These are phyloP conservation scores for Dysphania ambrosioides DNA, from an alignment of 148 eudicot species.

Conservation along the genomic window DNA sequence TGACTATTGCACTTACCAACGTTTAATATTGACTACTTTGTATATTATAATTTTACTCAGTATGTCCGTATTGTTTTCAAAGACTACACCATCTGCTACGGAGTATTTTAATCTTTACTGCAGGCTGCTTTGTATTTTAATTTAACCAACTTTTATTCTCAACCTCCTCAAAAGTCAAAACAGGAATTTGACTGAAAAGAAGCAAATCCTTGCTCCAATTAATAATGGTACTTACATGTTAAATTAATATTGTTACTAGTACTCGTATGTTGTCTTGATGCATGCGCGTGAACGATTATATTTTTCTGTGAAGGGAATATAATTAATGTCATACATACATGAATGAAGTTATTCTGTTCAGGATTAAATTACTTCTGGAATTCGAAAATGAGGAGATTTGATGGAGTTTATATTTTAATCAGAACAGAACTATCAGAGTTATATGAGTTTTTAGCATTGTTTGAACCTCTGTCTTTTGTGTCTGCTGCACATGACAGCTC, in stretches of 20 bases:
- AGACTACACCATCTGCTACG: neutral
- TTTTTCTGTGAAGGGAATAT: slow-evolving; percentile 1
- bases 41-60: too few species aligned
- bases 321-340: neutral
- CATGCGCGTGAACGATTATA: neutral
- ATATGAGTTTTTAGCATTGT: neutral
- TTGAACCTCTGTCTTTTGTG: too few species aligned
- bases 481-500: too few species aligned
- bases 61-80: slow-evolving; percentile 12
- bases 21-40: too few species aligned
- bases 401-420: neutral
- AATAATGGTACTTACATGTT: neutral
- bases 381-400: neutral
- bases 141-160: neutral
- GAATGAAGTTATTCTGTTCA: neutral
- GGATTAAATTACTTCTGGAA: neutral
- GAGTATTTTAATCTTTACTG: neutral
- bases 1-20: too few species aligned
- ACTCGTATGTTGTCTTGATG: neutral
- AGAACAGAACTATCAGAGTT: neutral
- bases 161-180: too few species aligned
- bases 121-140: slow-evolving; percentile 13
- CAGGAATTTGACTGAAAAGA: too few species aligned
- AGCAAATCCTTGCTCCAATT: neutral
- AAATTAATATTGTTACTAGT: neutral